phyloP scores from a whole-genome alignment of 768 basidiomycete genomes.

The Agaricus sinodeliciosus region DNA sequence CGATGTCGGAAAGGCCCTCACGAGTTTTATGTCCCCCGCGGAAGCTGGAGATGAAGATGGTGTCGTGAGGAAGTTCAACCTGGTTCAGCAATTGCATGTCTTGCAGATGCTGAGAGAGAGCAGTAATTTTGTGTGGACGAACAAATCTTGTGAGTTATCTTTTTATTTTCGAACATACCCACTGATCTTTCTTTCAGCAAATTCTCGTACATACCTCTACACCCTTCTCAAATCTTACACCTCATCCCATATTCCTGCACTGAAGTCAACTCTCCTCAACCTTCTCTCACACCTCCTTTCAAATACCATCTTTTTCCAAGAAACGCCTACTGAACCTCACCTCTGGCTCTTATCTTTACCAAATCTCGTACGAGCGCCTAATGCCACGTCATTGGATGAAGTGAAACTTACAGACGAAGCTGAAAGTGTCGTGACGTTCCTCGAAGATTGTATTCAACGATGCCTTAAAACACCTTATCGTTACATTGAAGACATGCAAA shows the following conservation, averaged over 20 bases:
- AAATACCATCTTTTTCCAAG: constrained; percentile 74
- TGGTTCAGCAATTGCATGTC: constrained; percentile 70
- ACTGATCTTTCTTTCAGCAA: not conserved
- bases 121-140: constrained; percentile 75
- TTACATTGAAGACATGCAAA: constrained; percentile 70
- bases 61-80: constrained; percentile 23
- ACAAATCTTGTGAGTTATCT: constrained; percentile 52
- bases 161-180: not conserved
- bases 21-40: constrained; percentile 29
- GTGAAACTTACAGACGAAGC: constrained; percentile 48
- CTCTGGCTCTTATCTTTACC: constrained; percentile 74
- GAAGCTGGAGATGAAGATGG: constrained; percentile 17
- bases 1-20: constrained; percentile 77
- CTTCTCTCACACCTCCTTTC: constrained; percentile 65
- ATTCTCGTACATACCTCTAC: constrained; percentile 57
- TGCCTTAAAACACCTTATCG: constrained; percentile 79
- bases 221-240: constrained; percentile 65
- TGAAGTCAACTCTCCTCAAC: constrained; percentile 29
- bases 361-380: constrained; percentile 24
- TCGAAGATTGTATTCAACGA: constrained; percentile 83
- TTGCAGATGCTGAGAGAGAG: constrained; percentile 67
- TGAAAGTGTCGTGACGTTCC: constrained; percentile 52
- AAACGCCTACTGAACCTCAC: constrained; percentile 60
- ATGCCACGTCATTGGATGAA: constrained; percentile 44
- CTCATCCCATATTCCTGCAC: constrained; percentile 41